Percentiles rank a stretch among this genome's conserved stretches.
Conservation (phyloP, 345 rosid species). For the Euclidium syriacum region DNA sequence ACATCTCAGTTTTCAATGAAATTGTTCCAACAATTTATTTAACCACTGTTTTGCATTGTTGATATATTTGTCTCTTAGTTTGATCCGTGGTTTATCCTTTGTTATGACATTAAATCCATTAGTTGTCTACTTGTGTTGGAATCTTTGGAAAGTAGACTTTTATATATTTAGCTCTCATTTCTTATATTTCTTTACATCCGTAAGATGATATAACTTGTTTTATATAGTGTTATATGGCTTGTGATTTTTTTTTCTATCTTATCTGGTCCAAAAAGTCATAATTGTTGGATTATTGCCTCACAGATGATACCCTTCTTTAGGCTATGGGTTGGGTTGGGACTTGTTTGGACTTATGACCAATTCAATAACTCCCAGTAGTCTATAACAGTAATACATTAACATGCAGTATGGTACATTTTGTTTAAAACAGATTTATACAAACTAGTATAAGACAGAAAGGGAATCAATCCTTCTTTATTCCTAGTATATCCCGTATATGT, state of each 20-base stretch:
- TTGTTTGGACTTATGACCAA: background rate
- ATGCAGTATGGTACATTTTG: conserved; percentile 2
- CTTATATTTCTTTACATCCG: background rate
- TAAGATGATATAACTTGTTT: background rate
- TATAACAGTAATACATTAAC: conserved; percentile 10
- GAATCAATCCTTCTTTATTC: conserved; percentile 3
- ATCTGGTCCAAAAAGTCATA: background rate
- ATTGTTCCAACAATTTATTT: background rate
- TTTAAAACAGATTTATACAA: conserved; percentile 4
- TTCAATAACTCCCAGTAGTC: background rate
- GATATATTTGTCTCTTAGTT: conserved; percentile 2
- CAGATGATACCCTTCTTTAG: background rate
- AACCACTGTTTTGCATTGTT: conserved; percentile 2
- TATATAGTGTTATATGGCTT: background rate
- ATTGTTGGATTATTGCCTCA: conserved; percentile 2
- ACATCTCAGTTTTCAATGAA: background rate
- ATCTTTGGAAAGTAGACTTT: background rate
- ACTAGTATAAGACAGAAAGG: conserved; percentile 17
- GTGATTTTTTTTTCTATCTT: background rate
- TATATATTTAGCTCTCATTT: conserved; percentile 2
- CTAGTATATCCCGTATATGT: too few species aligned
- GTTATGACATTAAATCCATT: conserved; percentile 3
- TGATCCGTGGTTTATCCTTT: conserved; percentile 13
- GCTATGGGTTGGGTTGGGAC: background rate
- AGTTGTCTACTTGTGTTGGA: conserved; percentile 8